Base-by-base conservation (phyloP, 2,329 filamentous ascomycete genomes). In the Trichothecium sympodiale region DNA sequence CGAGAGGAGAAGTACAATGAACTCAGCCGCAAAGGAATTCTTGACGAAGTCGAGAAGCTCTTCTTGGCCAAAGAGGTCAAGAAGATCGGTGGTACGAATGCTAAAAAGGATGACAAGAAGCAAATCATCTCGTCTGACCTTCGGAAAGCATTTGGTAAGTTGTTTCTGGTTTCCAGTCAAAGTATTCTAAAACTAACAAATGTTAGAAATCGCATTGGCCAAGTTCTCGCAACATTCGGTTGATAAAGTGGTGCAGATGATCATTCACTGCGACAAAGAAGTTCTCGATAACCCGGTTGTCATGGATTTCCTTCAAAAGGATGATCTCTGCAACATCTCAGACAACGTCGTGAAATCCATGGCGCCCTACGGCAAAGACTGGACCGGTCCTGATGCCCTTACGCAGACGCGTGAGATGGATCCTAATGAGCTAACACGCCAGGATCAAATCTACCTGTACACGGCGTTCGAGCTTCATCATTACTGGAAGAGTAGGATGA, bases 31-130 rank as follows among this genome's bases (percentile, higher is more conserved):
- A 94, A 89, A 67, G 91, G 91, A 65, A 93, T 98, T 43, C 69
- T 96, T 45, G 91, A 96, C 46, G 91, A 96, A 61, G 89, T 98
- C 37, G 91, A 98, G 62, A 93, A 94, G 58, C 69, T 96, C 29
- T 98, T 98, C 64, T 77, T 93, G 74, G 89, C 91, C 36, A 96
- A 95, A 62, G 91, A 98, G 59, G 89, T 87, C 61, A 95, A 93
- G 64, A 74, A 80, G 44, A 67, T 96, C 50, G 85, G 86, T 43
- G 73, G 75, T 48, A 72, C 74, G 43, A 55, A 61, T 37, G 74
- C 77, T 48, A 85, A 86, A 61, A 88, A 88, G 62, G 80, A 85
- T 52, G 89, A 95, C 55, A 96, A 96, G 76, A 96, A 95, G 65
- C 87, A 95, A 58, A 78, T 98, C 57, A 94, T 98, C 52, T 87